Evolutionary conservation across 257 asterid species (phyloP), one percentile per base, ranked within the genome.

Genomic region (Nicotiana undulata): DNA sequence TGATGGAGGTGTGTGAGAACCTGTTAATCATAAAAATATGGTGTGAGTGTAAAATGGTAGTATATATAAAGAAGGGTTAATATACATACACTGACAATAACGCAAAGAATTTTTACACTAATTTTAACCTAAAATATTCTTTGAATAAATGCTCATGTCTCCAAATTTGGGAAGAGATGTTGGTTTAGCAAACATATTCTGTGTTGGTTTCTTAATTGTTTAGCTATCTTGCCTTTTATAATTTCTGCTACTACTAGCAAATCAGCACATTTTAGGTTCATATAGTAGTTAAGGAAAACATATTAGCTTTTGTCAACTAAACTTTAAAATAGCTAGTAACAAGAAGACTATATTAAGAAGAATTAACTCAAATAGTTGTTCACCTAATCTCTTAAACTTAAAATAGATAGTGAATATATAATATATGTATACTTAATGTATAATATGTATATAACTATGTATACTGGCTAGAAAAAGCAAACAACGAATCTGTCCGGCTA

Each of bases 1-100:
- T 40, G 77, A 20, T 15, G 34, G 77, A 82, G 89, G 76, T 64
- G 75, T 15, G 83, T 79, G 6, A 17, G 91, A 74, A 77, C 85
- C 92, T 88, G 90, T 32, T 9, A 64, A 80, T 76, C 80, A 77
- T 2, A 60, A 32, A 56, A 44, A 5, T 46, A 46, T 70, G 26
- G 51, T 16, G 61, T 63, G 37, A 72, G 46, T 28, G 60, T 22
- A 22, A 79, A 61, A 34, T 37, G 76, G 3, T 37, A 67, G 3
- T 37, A 67, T 65, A 32, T 63, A 22, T 22, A 60, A 10, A 40
- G 49, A 2, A 2, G 49, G 9, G 49, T 40, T 40, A 40, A 40
- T 40, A 40, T 20, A n/a, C 7, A 61, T 26, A 61, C 67, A 4
- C 34, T 10, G 34, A 24, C 9, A 32, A 32, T 66, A 66, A 17